These are phyloP conservation scores for Lipomyces orientalis DNA, from an alignment of 805 yeast species.

Conservation along the genomic window DNA sequence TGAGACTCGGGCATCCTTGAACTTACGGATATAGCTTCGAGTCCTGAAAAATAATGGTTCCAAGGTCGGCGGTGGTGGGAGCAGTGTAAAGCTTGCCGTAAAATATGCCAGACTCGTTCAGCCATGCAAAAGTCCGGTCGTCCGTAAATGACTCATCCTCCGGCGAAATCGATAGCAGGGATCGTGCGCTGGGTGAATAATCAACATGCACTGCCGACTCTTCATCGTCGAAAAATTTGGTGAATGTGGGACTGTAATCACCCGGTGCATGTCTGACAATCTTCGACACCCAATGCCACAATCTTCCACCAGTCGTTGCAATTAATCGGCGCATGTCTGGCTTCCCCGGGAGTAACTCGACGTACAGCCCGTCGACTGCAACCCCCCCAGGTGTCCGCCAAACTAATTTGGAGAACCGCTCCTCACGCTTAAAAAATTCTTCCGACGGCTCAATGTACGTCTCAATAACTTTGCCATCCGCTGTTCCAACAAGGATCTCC, in stretches of 20 bases:
- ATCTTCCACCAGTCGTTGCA: constrained; percentile 30
- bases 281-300: constrained; percentile 36
- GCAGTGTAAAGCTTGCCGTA: constrained; percentile 48
- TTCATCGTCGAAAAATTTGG: constrained; percentile 42
- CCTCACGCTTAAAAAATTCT: constrained; percentile 53
- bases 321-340: constrained; percentile 35
- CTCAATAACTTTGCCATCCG: constrained; percentile 57
- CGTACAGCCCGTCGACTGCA: constrained; percentile 39
- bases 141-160: constrained; percentile 38
- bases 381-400: constrained; percentile 47
- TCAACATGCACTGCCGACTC: constrained; percentile 35
- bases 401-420: constrained; percentile 50
- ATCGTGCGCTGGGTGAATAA: constrained; percentile 18
- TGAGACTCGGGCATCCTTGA: background rate
- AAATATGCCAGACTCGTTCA: constrained; percentile 55
- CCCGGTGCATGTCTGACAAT: constrained; percentile 35
- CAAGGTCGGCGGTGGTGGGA: constrained; percentile 37
- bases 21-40: constrained; percentile 46
- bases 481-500: constrained; percentile 56
- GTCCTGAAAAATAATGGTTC: constrained; percentile 41
- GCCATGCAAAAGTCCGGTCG: constrained; percentile 52
- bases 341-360: constrained; percentile 35
- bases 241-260: constrained; percentile 41
- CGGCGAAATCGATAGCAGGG: constrained; percentile 30
- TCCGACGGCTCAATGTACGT: constrained; percentile 53